These are phyloP conservation scores for Diaporthe humulicola DNA, from an alignment of 2,329 filamentous ascomycete genomes.

Conservation along the genomic window DNA sequence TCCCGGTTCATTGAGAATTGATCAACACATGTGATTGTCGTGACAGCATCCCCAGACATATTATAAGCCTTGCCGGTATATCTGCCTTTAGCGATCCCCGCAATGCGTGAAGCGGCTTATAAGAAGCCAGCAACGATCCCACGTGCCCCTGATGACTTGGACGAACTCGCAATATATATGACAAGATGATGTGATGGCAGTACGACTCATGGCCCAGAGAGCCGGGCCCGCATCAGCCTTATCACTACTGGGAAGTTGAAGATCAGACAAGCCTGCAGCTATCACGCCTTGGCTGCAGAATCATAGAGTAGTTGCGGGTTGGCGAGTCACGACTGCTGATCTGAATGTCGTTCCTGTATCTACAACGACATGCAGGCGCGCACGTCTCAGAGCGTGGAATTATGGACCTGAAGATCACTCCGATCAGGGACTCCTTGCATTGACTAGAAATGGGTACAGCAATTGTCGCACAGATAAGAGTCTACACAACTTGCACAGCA, in stretches of 20 bases:
- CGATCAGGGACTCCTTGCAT: slow-evolving; percentile 4
- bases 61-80: background rate
- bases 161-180: background rate
- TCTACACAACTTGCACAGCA: background rate
- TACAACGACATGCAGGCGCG: background rate
- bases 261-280: background rate
- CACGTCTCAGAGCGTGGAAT: background rate
- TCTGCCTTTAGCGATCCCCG: background rate
- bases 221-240: slow-evolving; percentile 18
- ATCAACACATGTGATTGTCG: background rate
- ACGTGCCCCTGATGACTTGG: background rate
- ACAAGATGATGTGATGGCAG: background rate
- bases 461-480: background rate
- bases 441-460: background rate
- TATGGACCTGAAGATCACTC: too few species aligned
- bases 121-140: background rate
- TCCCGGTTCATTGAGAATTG: background rate
- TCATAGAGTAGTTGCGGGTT: background rate
- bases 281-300: background rate
- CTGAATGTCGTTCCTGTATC: background rate
- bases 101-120: background rate
- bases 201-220: background rate
- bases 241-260: background rate
- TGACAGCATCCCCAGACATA: background rate
- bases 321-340: slow-evolving; percentile 18